These are phyloP conservation scores for Phyllostachys edulis DNA, from an alignment of 176 grass and related monocot genomes.

Conservation along the genomic window DNA sequence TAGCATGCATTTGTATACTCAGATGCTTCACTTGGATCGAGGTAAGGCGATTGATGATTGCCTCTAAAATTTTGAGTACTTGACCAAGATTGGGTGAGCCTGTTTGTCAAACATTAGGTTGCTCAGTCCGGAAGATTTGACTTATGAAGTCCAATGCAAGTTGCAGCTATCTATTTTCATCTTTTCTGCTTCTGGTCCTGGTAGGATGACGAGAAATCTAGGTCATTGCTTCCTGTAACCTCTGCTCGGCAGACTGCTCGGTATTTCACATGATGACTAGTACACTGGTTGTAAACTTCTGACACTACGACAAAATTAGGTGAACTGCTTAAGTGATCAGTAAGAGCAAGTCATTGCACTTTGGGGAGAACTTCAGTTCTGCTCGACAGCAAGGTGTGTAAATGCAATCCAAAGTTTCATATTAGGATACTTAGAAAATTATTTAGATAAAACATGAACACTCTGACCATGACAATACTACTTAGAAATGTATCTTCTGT, in stretches of 20 bases:
- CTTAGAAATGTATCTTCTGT: background rate
- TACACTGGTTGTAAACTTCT: background rate
- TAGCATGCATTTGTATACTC: constrained; percentile 9
- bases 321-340: background rate
- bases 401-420: background rate
- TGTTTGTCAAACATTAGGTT: constrained; percentile 40
- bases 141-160: constrained; percentile 17
- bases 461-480: background rate
- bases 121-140: constrained; percentile 31
- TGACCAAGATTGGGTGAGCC: background rate
- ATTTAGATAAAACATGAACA: background rate
- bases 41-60: background rate
- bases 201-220: background rate
- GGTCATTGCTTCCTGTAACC: background rate
- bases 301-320: background rate
- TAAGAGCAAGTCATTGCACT: background rate
- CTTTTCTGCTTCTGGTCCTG: background rate
- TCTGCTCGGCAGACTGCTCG: background rate
- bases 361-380: background rate
- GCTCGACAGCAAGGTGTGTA: background rate
- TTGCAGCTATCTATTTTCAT: background rate
- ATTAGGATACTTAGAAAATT: background rate
- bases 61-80: background rate
- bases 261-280: background rate
- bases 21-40: background rate